Percentiles rank a stretch among this genome's conserved stretches.
Conservation (phyloP, 2,329 filamentous ascomycete species). For the Cercospora janseana region DNA sequence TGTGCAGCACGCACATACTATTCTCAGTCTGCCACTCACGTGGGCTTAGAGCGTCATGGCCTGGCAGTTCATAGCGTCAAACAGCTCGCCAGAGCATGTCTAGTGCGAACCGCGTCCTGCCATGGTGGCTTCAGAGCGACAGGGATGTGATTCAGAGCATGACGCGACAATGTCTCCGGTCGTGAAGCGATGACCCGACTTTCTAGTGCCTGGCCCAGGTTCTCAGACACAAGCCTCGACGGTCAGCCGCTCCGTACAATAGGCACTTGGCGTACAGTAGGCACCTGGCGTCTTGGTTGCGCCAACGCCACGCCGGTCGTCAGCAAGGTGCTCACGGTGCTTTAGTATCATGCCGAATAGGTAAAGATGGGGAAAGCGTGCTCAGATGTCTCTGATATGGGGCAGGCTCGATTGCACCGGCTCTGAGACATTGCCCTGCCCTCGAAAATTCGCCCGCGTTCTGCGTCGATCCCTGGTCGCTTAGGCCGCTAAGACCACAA, state of each 20-base stretch:
- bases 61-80: neutral
- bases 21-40: neutral
- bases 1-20: neutral
- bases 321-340: conserved; percentile 1
- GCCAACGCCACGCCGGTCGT: neutral
- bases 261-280: too few species aligned
- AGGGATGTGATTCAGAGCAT: neutral
- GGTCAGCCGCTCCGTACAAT: too few species aligned
- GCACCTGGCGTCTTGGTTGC: neutral
- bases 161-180: conserved; percentile 9
- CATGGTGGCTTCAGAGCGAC: neutral
- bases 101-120: conserved; percentile 4
- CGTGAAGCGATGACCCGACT: neutral
- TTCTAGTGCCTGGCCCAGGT: conserved; percentile 5
- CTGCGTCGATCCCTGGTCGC: neutral
- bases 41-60: neutral
- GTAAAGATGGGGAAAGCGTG: conserved; percentile 11
- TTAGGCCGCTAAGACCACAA: conserved; percentile 5
- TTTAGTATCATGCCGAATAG: conserved; percentile 3
- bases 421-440: conserved; percentile 12
- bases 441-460: conserved; percentile 3
- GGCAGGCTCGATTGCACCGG: conserved; percentile 3
- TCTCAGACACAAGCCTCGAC: conserved; percentile 3
- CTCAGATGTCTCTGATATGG: conserved; percentile 2
- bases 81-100: neutral